phyloP scores from a whole-genome alignment of 352 stramenopile species.

The Phytopythium vexans region DNA sequence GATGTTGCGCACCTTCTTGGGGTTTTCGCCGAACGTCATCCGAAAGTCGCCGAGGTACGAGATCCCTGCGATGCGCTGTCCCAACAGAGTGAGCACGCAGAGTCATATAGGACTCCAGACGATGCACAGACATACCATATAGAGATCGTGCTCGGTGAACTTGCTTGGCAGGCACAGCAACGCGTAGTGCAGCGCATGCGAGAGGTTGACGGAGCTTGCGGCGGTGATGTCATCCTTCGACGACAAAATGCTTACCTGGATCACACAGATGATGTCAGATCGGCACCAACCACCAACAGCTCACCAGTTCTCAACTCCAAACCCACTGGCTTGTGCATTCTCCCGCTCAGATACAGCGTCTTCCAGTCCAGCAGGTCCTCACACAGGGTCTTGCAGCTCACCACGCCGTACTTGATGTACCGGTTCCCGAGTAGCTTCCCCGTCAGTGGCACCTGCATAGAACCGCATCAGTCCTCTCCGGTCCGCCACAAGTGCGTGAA shows the following conservation, averaged over 20 bases:
- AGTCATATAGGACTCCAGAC: neutral
- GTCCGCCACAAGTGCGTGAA: neutral
- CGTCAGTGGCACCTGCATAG: slow-evolving; percentile 44
- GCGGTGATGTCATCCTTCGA: slow-evolving; percentile 42
- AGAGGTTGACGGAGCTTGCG: slow-evolving; percentile 59
- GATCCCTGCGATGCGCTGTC: slow-evolving; percentile 84
- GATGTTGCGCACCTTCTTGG: slow-evolving; percentile 90
- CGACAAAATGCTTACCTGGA: slow-evolving; percentile 58
- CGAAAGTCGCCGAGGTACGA: slow-evolving; percentile 89
- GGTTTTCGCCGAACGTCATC: slow-evolving; percentile 90
- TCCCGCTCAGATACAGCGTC: slow-evolving; percentile 83
- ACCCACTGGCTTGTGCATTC: slow-evolving; percentile 86
- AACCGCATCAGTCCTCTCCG: slow-evolving; percentile 1
- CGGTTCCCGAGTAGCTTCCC: slow-evolving; percentile 55
- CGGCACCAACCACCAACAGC: neutral
- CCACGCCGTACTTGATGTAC: slow-evolving; percentile 89
- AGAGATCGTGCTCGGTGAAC: slow-evolving; percentile 80
- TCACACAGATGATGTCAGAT: slow-evolving; percentile 3
- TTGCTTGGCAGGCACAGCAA: slow-evolving; percentile 72
- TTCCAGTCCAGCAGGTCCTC: slow-evolving; percentile 77
- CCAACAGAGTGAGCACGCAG: slow-evolving; percentile 1
- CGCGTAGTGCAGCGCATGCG: slow-evolving; percentile 73
- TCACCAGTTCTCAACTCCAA: neutral
- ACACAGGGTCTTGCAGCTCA: slow-evolving; percentile 76
- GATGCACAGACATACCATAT: slow-evolving; percentile 47